A percentile compares a stretch with the other conserved stretches of the same genome.
These are phyloP conservation scores for Phyllosticta citribraziliensis DNA, from an alignment of 2,329 filamentous ascomycete species.

Conservation along the genomic window DNA sequence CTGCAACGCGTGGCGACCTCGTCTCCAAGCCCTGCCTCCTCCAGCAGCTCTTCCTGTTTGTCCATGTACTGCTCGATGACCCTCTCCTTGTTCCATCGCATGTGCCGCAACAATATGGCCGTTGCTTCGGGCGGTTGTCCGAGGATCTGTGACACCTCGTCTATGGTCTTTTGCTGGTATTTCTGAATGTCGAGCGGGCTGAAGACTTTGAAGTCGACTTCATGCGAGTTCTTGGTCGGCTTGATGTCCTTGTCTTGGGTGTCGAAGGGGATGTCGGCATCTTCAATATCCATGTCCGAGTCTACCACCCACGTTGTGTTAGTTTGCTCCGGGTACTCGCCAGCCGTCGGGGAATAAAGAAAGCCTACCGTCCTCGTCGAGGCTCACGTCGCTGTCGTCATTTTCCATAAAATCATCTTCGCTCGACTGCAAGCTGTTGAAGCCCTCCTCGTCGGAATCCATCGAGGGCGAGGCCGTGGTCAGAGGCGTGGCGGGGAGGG, in stretches of 20 bases:
- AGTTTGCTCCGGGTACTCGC: conserved; percentile 10
- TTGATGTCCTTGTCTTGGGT: conserved; percentile 62
- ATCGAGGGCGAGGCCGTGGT: conserved; percentile 47
- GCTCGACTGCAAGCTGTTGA: conserved; percentile 75
- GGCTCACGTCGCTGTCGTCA: conserved; percentile 60
- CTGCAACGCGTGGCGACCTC: conserved; percentile 43
- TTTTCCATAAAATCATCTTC: conserved; percentile 64
- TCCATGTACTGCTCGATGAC: conserved; percentile 97
- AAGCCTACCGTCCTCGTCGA: conserved; percentile 32
- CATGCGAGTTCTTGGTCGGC: conserved; percentile 64
- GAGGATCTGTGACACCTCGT: conserved; percentile 85
- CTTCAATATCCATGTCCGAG: conserved; percentile 47
- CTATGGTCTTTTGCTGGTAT: conserved; percentile 77
- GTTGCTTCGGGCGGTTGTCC: conserved; percentile 81
- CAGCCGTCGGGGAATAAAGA: not conserved
- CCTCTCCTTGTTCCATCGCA: conserved; percentile 92
- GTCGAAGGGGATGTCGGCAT: conserved; percentile 50
- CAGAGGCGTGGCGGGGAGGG: conserved; percentile 24
- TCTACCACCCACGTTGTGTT: conserved; percentile 21
- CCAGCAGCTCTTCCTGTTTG: conserved; percentile 64
- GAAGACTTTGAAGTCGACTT: conserved; percentile 76
- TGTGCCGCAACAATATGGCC: conserved; percentile 80
- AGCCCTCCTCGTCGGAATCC: conserved; percentile 86
- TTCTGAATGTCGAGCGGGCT: conserved; percentile 70
- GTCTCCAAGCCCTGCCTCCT: conserved; percentile 71